phyloP scores from a whole-genome alignment of 140 eudicot genomes.

The Flaveria floridana region DNA sequence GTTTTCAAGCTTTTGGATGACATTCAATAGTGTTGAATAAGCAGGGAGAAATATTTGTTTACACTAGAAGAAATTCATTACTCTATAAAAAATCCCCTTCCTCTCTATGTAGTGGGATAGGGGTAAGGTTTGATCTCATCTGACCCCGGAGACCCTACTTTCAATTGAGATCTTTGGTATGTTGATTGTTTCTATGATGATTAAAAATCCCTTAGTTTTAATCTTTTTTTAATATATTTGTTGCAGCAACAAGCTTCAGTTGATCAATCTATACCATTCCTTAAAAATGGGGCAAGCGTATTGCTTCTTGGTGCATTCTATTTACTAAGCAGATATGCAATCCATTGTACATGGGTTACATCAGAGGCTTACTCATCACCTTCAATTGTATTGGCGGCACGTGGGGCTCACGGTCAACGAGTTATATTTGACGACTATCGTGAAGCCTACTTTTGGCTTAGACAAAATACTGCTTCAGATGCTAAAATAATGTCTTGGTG shows the following conservation, averaged over 20 bases:
- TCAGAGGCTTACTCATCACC: conserved; percentile 97
- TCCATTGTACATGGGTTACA: conserved; percentile 89
- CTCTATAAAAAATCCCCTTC: not conserved
- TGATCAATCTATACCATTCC: conserved; percentile 76
- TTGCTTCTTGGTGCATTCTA: conserved; percentile 85
- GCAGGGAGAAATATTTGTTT: not conserved
- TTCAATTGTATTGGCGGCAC: conserved; percentile 83
- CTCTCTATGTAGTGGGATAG: too few relatives aligned
- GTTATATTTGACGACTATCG: conserved; percentile 88
- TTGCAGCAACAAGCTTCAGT: conserved; percentile 63
- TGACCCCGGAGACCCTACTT: too few relatives aligned
- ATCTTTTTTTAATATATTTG: not conserved
- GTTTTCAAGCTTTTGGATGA: not conserved
- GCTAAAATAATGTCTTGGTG: conserved; percentile 57
- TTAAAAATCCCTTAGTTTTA: not conserved
- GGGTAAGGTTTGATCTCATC: too few relatives aligned
- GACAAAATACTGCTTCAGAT: conserved; percentile 82
- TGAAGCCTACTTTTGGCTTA: conserved; percentile 86
- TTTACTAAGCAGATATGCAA: conserved; percentile 83
- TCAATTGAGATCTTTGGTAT: too few relatives aligned
- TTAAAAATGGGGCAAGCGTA: conserved; percentile 73
- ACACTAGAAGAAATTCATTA: not conserved
- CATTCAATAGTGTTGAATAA: not conserved
- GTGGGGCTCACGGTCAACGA: conserved; percentile 80
- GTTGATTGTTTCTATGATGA: too few relatives aligned